Evolutionary conservation across 2,329 filamentous ascomycete genomes (phyloP).

Genomic region (Grosmannia serpens): DNA sequence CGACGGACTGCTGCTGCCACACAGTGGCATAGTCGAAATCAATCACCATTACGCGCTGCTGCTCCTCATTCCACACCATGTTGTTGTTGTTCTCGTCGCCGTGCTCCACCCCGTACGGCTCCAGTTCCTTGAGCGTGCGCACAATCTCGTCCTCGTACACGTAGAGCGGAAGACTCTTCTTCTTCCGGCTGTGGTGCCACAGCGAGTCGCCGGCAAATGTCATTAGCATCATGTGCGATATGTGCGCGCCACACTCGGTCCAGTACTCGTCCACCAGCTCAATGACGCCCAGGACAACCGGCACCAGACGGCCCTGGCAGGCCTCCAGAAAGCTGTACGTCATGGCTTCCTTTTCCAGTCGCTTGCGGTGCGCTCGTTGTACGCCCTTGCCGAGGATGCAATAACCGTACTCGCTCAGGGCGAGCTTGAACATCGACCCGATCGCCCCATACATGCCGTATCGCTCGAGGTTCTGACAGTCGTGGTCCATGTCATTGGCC

Average conservation of each 20-base stretch:
- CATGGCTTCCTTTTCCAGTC: conserved; percentile 1
- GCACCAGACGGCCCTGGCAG: conserved; percentile 8
- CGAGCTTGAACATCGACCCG: conserved; percentile 8
- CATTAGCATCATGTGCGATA: conserved; percentile 11
- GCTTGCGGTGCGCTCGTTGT: not conserved
- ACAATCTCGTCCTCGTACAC: not conserved
- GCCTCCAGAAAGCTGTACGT: conserved; percentile 4
- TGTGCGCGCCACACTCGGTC: conserved; percentile 1
- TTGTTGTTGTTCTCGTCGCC: not conserved
- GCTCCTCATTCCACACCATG: conserved; percentile 3
- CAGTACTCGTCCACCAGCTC: conserved; percentile 4
- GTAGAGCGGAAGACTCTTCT: not conserved
- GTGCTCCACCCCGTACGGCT: conserved; percentile 1
- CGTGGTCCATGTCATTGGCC: conserved; percentile 1
- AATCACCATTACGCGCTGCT: conserved; percentile 1
- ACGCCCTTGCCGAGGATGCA: conserved; percentile 10
- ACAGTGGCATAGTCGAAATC: conserved; percentile 2
- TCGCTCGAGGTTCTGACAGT: not conserved
- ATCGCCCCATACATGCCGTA: conserved; percentile 2
- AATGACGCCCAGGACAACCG: conserved; percentile 9
- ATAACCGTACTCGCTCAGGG: conserved; percentile 8
- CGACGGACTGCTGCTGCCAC: too few relatives aligned
- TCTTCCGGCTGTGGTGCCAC: not conserved
- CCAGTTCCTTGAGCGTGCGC: not conserved
- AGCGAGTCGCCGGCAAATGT: conserved; percentile 7